Percentiles rank a stretch among this genome's conserved stretches.
phyloP scores from a whole-genome alignment of 116 monocot genomes.

The Iris pallida region DNA sequence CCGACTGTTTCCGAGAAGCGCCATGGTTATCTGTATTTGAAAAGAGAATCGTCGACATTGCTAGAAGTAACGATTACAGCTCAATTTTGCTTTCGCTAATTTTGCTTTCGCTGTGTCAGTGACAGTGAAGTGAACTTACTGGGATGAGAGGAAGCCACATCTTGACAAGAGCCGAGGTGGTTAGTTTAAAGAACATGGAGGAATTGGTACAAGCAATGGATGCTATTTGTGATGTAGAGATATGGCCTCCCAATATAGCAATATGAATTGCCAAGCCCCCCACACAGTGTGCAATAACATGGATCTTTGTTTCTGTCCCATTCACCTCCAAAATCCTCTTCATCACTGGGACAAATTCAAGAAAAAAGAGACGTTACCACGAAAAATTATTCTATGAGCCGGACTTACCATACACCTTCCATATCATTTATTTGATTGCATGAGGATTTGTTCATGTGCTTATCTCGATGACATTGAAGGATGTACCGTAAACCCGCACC shows the following conservation, averaged over 20 bases:
- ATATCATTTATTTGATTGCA: too few relatives aligned
- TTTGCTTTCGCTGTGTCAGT: neutral
- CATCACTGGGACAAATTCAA: slow-evolving; percentile 11
- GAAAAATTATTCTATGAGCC: too few relatives aligned
- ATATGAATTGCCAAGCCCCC: slow-evolving; percentile 42
- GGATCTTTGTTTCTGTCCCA: slow-evolving; percentile 17
- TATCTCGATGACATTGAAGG: too few relatives aligned
- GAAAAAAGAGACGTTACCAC: neutral
- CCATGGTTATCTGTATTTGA: slow-evolving; percentile 22
- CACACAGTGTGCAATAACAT: slow-evolving; percentile 41
- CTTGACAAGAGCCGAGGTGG: slow-evolving; percentile 18
- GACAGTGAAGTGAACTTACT: neutral
- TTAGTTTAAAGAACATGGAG: slow-evolving; percentile 38
- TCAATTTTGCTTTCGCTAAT: neutral
- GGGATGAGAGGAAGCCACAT: slow-evolving; percentile 37
- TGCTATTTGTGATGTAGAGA: slow-evolving; percentile 29
- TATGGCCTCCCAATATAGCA: slow-evolving; percentile 32
- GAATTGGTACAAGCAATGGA: slow-evolving; percentile 39
- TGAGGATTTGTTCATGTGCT: too few relatives aligned
- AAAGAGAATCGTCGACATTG: neutral
- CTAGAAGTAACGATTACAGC: neutral
- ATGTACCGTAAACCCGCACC: too few relatives aligned
- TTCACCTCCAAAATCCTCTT: slow-evolving; percentile 16
- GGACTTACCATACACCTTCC: too few relatives aligned
- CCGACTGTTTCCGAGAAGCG: slow-evolving; percentile 17